Evolutionary conservation across 345 rosid genomes (phyloP).

Genomic region (Murraya paniculata): DNA sequence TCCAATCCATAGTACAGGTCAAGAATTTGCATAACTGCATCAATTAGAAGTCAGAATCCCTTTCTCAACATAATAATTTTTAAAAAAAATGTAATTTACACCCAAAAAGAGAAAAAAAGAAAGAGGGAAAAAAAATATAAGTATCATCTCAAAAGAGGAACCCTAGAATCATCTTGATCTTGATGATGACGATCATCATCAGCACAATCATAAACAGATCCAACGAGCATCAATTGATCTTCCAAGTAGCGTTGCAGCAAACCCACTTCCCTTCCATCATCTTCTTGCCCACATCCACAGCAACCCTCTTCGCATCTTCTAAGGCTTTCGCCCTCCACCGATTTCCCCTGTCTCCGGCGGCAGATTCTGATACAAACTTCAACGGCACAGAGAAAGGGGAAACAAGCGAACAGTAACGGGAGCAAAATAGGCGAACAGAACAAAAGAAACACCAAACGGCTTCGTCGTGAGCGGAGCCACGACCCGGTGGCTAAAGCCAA

Average conservation of each 20-base stretch:
- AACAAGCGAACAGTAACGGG: not conserved
- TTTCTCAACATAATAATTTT: not conserved
- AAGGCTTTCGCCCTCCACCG: not conserved
- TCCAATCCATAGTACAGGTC: not conserved
- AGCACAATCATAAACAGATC: conserved; percentile 4
- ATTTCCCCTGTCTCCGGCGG: not conserved
- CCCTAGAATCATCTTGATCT: not conserved
- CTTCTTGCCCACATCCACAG: not conserved
- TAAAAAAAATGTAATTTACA: not conserved
- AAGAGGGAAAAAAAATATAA: not conserved
- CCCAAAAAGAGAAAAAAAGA: not conserved
- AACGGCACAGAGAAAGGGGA: not conserved
- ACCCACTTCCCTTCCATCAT: conserved; percentile 1
- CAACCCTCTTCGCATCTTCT: conserved; percentile 9
- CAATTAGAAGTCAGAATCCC: not conserved
- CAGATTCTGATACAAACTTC: conserved; percentile 8
- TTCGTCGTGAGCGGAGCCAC: conserved; percentile 2
- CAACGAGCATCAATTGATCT: conserved; percentile 7
- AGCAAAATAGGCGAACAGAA: not conserved
- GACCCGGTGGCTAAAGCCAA: not conserved
- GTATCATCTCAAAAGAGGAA: not conserved
- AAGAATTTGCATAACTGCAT: not conserved
- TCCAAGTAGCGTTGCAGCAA: conserved; percentile 7
- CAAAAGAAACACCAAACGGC: conserved; percentile 1
- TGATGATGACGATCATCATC: not conserved